Base-by-base conservation (phyloP, 179 eudicot species). In the Silene noctiflora region DNA sequence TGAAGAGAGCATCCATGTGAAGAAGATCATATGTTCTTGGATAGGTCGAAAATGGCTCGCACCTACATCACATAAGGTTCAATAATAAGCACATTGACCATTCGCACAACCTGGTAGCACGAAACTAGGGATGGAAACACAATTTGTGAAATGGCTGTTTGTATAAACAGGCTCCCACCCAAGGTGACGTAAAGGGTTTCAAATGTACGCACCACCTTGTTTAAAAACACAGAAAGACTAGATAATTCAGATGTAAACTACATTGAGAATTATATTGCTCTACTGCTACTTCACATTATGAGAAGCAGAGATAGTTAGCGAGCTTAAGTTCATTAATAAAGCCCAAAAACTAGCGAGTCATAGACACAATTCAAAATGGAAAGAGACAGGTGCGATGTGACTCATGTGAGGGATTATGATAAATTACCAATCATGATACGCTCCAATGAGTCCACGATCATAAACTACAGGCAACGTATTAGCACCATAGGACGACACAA, bases 31-130 rank as follows among this genome's bases (percentile, higher is more conserved):
- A 92, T 13, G 97, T 92, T 76, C 97, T 83, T 63, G 97, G 97
- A 80, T 92, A 92, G 21, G 97, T 92, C n/a, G 97, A 92, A 84
- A 92, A 92, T 71, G 97, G 91, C 85, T 92, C 97, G 66, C 97
- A 91, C 97, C 97, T 91, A 61, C 33, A 72, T 20, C 17, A 72
- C 46, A 66, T 0, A 65, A 78, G 29, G 27, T 5, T 35, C 25
- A 35, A 71, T 59, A 35, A 48, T 53, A 77, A 17, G 48, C 22
- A 19, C 46, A 62, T 14, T 9, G 4, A 33, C 19, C 16, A 19
- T 59, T 10, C 2, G 42, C 17, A 58, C 1, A 31, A 4, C 48
- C 33, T 42, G 59, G 60, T 10, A n/a, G 20, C 3, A 22, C 29
- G 42, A 55, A 48, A 69, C n/a, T 35, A 20, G 59, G 27, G 12